Evolutionary conservation across 179 eudicot genomes (phyloP), one percentile per base, ranked within the genome.

Genomic region (Vitellaria paradoxa): DNA sequence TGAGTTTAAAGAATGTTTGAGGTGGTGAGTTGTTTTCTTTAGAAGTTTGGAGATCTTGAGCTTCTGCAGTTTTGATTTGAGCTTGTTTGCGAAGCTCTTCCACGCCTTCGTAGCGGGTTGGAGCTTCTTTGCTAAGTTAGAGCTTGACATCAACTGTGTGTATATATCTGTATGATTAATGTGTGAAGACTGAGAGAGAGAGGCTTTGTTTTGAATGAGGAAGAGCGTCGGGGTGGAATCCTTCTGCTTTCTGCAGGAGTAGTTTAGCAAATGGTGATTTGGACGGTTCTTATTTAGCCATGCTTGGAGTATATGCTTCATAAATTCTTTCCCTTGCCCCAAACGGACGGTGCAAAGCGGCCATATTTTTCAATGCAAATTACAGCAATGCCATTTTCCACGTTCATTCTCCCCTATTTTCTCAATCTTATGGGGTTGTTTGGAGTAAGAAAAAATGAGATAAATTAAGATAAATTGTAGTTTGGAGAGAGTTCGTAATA

Each of bases 81-180:
- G n/a, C 21, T 40, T 74, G 55, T 26, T 70, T 40, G 79, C 78
- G 68, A 85, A 77, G 81, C 86, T 81, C 64, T 76, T 83, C 84
- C 88, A 85, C 77, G 81, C 84, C 30, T 78, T 83, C 14, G 23
- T 81, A 65, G 84, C 79, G 76, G 82, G 77, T 46, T 21, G 18
- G 70, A 83, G 83, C 80, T 81, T 83, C 46, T 81, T 86, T 7
- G 26, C 60, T 24, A 79, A 74, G 69, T 79, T 79, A 71, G 75
- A 76, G 74, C 60, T 78, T 76, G 87, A 84, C 87, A 84, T 84
- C 77, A 65, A 79, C 60, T 42, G 72, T 6, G 72, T 6, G 57
- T 61, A 17, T 64, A 26, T 23, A 18, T 50, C 12, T 50, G 55
- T 8, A 50, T 50, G 55, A 30, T 30, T 30, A 30, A 30, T 30